Evolutionary conservation across 1,284 basidiomycete genomes (phyloP).

Genomic region (Naganishia sp.): DNA sequence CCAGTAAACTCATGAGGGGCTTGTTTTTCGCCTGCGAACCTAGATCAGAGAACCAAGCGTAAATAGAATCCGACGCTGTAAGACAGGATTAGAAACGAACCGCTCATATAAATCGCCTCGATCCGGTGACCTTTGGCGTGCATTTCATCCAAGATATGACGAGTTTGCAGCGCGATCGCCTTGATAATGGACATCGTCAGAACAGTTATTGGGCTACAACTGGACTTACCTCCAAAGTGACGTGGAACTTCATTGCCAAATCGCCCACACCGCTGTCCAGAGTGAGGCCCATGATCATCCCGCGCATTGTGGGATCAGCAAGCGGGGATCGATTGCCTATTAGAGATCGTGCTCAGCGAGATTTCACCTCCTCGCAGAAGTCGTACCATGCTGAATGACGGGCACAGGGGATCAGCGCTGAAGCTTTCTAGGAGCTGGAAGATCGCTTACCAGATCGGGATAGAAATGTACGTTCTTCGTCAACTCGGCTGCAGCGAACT

Average conservation of each 20-base stretch:
- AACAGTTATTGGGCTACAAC: too few relatives aligned
- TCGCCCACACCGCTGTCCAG: constrained; percentile 77
- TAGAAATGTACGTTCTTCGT: constrained; percentile 91
- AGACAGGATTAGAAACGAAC: constrained; percentile 41
- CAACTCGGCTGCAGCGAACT: constrained; percentile 63
- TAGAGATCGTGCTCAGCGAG: background rate
- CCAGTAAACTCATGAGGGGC: constrained; percentile 81
- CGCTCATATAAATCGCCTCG: constrained; percentile 79
- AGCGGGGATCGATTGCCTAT: constrained; percentile 92
- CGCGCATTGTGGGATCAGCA: constrained; percentile 89
- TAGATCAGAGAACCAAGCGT: constrained; percentile 20
- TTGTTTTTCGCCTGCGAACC: constrained; percentile 87
- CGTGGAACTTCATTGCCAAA: constrained; percentile 85
- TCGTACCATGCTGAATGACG: constrained; percentile 32
- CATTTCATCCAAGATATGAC: constrained; percentile 91
- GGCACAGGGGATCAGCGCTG: background rate
- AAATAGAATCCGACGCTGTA: background rate
- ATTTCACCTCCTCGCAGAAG: background rate
- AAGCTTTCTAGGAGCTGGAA: background rate
- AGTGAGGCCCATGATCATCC: constrained; percentile 82
- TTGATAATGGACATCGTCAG: constrained; percentile 29
- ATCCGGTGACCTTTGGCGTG: constrained; percentile 83
- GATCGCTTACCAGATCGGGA: constrained; percentile 70
- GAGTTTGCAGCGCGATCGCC: constrained; percentile 90
- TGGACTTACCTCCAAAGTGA: constrained; percentile 71